Percentiles rank a stretch among this genome's conserved stretches.
Evolutionary conservation across 2,329 filamentous ascomycete genomes (phyloP).

Genomic region (Pseudogymnoascus sp.): DNA sequence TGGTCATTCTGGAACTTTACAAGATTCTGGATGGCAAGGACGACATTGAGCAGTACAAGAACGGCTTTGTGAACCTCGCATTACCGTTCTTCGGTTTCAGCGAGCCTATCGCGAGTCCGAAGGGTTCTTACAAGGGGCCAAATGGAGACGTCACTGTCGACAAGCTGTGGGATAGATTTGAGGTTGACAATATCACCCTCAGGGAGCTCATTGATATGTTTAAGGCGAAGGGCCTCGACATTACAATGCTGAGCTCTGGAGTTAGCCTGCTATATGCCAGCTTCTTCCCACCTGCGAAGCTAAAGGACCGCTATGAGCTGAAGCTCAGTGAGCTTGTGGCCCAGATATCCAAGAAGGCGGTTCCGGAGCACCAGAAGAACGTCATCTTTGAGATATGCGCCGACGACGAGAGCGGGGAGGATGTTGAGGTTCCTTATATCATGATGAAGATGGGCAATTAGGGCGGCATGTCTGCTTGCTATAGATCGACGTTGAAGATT

Average conservation of each 20-base stretch:
- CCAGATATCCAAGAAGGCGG: conserved; percentile 81
- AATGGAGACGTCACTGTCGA: conserved; percentile 76
- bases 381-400: conserved; percentile 94
- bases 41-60: conserved; percentile 99
- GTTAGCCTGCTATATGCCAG: conserved; percentile 89
- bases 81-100: conserved; percentile 98
- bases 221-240: conserved; percentile 66
- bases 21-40: conserved; percentile 94
- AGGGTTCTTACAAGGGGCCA: conserved; percentile 78
- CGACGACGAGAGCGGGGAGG: conserved; percentile 80
- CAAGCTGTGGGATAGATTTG: conserved; percentile 97
- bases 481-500: not conserved
- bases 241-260: conserved; percentile 95
- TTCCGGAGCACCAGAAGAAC: conserved; percentile 87
- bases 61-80: conserved; percentile 93
- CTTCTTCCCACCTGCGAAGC: conserved; percentile 71
- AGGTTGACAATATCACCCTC: conserved; percentile 78
- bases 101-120: conserved; percentile 88
- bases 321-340: conserved; percentile 86
- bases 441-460: conserved; percentile 57
- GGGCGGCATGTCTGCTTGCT: not conserved
- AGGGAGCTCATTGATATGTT: conserved; percentile 78
- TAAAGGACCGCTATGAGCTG: conserved; percentile 72
- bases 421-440: conserved; percentile 95
- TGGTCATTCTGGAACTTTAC: conserved; percentile 88